These are phyloP conservation scores for Parastagonospora nodorum DNA, from an alignment of 2,329 filamentous ascomycete genomes.

Conservation along the genomic window DNA sequence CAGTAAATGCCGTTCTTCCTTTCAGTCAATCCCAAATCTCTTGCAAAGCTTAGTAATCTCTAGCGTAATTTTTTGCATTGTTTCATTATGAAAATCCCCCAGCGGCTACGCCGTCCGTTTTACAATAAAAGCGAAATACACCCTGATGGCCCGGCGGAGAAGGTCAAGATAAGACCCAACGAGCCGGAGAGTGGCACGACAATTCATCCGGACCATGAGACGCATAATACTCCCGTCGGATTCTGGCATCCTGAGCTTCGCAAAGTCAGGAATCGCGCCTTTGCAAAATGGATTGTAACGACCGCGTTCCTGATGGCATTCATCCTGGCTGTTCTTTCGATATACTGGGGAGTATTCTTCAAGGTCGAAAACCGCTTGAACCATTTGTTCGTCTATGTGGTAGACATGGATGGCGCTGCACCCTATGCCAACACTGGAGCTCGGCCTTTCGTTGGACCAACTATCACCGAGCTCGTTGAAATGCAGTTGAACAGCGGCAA, in stretches of 20 bases:
- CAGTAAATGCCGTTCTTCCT: background rate
- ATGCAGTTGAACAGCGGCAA: slow-evolving; percentile 48
- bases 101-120: background rate
- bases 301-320: slow-evolving; percentile 60
- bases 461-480: slow-evolving; percentile 54
- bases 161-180: slow-evolving; percentile 1
- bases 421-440: slow-evolving; percentile 54
- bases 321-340: slow-evolving; percentile 60
- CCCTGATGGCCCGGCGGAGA: background rate
- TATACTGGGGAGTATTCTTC: slow-evolving; percentile 67
- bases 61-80: background rate
- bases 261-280: slow-evolving; percentile 47
- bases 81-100: slow-evolving; percentile 1
- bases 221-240: slow-evolving; percentile 46
- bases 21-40: background rate
- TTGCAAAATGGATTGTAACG: slow-evolving; percentile 49
- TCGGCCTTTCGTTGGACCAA: slow-evolving; percentile 61
- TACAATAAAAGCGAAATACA: slow-evolving; percentile 9
- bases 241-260: slow-evolving; percentile 52
- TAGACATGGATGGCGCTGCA: slow-evolving; percentile 66
- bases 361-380: slow-evolving; percentile 51
- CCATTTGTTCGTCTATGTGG: slow-evolving; percentile 60
- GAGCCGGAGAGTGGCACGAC: slow-evolving; percentile 11
- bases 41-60: background rate
- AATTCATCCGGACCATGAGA: slow-evolving; percentile 12